phyloP scores from a whole-genome alignment of 805 yeast species.

The Lipomyces mesembrius region DNA sequence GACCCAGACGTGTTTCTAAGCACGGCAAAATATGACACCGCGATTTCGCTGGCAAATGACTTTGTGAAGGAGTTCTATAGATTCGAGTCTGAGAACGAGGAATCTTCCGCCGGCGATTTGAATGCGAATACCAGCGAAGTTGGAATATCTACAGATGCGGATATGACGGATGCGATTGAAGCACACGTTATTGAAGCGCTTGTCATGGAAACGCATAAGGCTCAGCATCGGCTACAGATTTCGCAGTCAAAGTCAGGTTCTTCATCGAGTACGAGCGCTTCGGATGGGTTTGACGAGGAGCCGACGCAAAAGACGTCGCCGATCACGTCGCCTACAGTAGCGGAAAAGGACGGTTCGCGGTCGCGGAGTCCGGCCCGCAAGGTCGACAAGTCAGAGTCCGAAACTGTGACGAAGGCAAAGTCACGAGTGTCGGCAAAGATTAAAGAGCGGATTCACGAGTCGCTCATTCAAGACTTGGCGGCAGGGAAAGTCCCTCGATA shows the following conservation, averaged over 20 bases:
- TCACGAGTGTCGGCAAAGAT: slow-evolving; percentile 8
- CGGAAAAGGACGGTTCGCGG: background rate
- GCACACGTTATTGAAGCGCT: background rate
- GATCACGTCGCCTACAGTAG: slow-evolving; percentile 7
- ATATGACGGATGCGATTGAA: background rate
- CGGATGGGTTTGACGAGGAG: slow-evolving; percentile 5
- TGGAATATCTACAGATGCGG: background rate
- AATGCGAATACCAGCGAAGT: background rate
- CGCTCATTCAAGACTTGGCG: slow-evolving; percentile 31
- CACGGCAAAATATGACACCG: slow-evolving; percentile 6
- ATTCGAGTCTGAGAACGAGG: slow-evolving; percentile 21
- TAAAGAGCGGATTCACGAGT: slow-evolving; percentile 32
- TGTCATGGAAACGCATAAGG: background rate
- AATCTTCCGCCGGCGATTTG: background rate
- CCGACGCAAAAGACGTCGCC: slow-evolving; percentile 1
- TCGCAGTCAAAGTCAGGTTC: background rate
- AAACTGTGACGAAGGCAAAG: background rate
- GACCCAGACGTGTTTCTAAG: slow-evolving; percentile 8
- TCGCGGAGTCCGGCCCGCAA: background rate
- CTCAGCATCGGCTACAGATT: background rate
- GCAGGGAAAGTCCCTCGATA: slow-evolving; percentile 40
- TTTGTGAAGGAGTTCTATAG: slow-evolving; percentile 34
- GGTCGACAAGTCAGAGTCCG: background rate
- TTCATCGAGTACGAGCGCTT: background rate
- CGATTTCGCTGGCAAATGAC: slow-evolving; percentile 24